Evolutionary conservation across 805 yeast genomes (phyloP).

Genomic region (Monosporozyma siamensis): DNA sequence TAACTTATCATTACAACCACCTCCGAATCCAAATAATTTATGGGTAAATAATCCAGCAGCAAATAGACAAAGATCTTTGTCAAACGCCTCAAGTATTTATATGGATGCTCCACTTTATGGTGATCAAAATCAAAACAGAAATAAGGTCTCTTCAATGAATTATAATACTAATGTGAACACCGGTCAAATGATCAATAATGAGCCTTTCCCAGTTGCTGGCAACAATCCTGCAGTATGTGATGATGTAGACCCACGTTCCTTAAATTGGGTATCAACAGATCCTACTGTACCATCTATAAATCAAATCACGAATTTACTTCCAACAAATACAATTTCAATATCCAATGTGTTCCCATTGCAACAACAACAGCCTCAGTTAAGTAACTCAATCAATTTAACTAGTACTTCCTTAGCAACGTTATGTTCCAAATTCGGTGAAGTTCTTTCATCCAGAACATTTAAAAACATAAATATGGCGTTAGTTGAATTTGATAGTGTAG

Average conservation of each 20-base stretch:
- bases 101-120: conserved; percentile 26
- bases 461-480: conserved; percentile 43
- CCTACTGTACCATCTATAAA: conserved; percentile 66
- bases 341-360: conserved; percentile 49
- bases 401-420: conserved; percentile 47
- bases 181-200: not conserved
- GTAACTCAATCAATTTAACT: conserved; percentile 37
- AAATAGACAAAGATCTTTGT: conserved; percentile 25
- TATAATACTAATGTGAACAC: conserved; percentile 11
- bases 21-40: conserved; percentile 3
- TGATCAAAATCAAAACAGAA: conserved; percentile 5
- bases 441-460: conserved; percentile 53
- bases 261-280: conserved; percentile 63
- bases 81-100: conserved; percentile 29
- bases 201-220: too few species aligned
- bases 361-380: conserved; percentile 43
- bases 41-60: not conserved
- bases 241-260: conserved; percentile 48
- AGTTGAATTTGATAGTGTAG: conserved; percentile 63
- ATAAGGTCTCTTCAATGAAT: not conserved
- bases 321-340: conserved; percentile 67
- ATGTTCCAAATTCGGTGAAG: conserved; percentile 52
- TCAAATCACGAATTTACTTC: conserved; percentile 57
- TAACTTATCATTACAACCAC: conserved; percentile 5
- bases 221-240: conserved; percentile 34